phyloP scores from a whole-genome alignment of 75 land plant species.

The Sequoiadendron giganteum region DNA sequence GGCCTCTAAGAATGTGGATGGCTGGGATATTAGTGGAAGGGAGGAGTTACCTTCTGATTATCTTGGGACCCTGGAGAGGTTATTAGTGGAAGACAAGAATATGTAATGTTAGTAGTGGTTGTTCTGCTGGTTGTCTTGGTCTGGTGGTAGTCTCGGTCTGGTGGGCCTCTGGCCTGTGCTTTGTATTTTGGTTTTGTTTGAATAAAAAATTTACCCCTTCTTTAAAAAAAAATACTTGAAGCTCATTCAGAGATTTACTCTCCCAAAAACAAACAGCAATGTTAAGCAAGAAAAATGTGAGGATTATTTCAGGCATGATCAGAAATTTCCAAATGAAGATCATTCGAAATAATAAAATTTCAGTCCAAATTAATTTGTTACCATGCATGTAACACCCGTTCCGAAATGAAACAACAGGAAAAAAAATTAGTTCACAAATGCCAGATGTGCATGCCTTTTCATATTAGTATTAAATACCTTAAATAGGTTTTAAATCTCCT shows the following conservation, averaged over 20 bases:
- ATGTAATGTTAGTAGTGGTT: no score
- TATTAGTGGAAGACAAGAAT: no score
- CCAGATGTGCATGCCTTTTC: background rate
- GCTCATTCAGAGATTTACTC: background rate
- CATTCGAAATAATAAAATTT: background rate
- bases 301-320: background rate
- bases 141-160: no score
- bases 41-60: no score
- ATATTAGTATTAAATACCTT: background rate
- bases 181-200: no score
- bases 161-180: no score
- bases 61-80: no score
- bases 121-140: no score
- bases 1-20: no score
- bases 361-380: background rate
- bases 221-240: no score
- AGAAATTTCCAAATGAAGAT: background rate
- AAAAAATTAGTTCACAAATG: background rate
- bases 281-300: background rate
- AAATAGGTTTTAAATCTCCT: background rate
- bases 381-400: background rate
- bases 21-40: no score
- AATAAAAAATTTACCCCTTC: no score
- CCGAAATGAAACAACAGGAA: background rate
- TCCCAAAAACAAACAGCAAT: background rate